Percentiles rank a stretch among this genome's conserved stretches.
These are phyloP conservation scores for Jatropha curcas DNA, from an alignment of 345 rosid genomes.

Conservation along the genomic window DNA sequence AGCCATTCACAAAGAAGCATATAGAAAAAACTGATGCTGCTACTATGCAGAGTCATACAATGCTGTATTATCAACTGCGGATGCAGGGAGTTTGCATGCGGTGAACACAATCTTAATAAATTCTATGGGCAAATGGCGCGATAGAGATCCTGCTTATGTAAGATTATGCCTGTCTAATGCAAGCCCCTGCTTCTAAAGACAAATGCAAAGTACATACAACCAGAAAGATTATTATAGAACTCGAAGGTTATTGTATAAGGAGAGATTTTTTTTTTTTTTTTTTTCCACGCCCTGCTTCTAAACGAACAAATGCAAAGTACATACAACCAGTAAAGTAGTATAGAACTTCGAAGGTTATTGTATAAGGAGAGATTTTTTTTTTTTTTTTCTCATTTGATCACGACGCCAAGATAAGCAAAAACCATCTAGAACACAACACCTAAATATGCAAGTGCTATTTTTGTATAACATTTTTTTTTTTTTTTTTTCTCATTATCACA, in stretches of 20 bases:
- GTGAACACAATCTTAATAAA: too few relatives aligned
- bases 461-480: too few relatives aligned
- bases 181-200: neutral
- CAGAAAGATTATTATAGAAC: conserved; percentile 1
- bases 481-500: conserved; percentile 31
- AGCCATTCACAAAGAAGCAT: neutral
- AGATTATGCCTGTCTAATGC: neutral
- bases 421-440: too few relatives aligned
- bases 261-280: conserved; percentile 15
- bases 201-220: neutral
- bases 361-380: conserved; percentile 6
- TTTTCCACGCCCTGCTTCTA: neutral
- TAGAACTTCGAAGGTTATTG: neutral
- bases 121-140: too few relatives aligned
- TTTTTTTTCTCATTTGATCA: too few relatives aligned
- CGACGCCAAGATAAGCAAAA: too few relatives aligned
- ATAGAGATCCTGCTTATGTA: too few relatives aligned
- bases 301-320: neutral
- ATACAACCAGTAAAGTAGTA: neutral
- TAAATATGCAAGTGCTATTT: too few relatives aligned
- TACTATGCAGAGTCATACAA: neutral
- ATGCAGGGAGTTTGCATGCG: neutral
- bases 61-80: neutral
- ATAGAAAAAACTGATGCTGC: neutral
- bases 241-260: neutral